Conservation (phyloP, 108 stramenopile species). For the Schizochytrium sp. region DNA sequence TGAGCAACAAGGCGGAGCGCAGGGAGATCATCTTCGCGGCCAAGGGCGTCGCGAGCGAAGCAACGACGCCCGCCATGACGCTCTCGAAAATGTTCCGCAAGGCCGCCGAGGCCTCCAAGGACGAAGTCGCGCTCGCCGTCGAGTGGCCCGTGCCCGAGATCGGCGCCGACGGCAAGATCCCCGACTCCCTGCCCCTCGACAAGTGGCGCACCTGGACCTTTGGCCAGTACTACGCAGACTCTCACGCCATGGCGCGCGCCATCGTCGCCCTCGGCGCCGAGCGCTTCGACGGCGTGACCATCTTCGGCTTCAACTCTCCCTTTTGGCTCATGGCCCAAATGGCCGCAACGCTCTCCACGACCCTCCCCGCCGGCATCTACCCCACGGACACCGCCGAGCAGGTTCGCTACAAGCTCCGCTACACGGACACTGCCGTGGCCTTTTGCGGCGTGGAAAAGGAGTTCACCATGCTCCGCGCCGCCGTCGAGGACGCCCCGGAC, state of each 20-base stretch:
- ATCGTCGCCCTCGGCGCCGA: slow-evolving; percentile 53
- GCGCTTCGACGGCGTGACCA: slow-evolving; percentile 51
- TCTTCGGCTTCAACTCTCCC: slow-evolving; percentile 62
- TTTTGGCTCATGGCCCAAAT: slow-evolving; percentile 52
- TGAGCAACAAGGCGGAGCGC: background rate
- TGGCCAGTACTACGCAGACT: slow-evolving; percentile 39
- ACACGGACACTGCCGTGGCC: slow-evolving; percentile 58
- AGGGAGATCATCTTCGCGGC: background rate
- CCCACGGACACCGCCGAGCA: slow-evolving; percentile 58
- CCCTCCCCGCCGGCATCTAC: slow-evolving; percentile 60
- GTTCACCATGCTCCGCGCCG: slow-evolving; percentile 47
- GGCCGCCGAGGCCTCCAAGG: background rate
- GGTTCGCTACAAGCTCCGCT: slow-evolving; percentile 56
- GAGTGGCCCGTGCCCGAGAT: background rate
- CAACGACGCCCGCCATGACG: background rate
- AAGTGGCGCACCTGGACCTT: slow-evolving; percentile 40
- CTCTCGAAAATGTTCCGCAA: background rate
- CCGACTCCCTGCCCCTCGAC: background rate
- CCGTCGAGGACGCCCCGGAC: slow-evolving; percentile 25
- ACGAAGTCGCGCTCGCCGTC: background rate
- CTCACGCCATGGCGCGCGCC: slow-evolving; percentile 47
- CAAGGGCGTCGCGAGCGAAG: background rate
- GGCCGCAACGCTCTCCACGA: slow-evolving; percentile 57
- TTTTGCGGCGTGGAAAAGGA: slow-evolving; percentile 49
- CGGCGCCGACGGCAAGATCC: background rate